Evolutionary conservation across 345 rosid genomes (phyloP).

Genomic region (Lumnitzera littorea): DNA sequence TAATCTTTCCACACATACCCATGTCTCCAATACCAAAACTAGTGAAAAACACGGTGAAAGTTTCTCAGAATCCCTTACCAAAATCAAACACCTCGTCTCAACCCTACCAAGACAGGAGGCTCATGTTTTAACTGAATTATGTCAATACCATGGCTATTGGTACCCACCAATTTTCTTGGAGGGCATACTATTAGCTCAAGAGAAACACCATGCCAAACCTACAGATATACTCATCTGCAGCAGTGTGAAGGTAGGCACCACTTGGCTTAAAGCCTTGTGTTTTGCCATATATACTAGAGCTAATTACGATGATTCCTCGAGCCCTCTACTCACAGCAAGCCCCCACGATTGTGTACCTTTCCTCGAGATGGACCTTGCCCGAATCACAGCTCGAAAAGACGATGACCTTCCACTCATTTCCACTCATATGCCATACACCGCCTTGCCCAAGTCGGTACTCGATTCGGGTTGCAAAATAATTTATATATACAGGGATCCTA

Average conservation of each 20-base stretch:
- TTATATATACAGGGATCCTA: slow-evolving; percentile 1
- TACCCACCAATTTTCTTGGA: neutral
- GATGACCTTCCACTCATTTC: neutral
- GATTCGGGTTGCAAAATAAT: neutral
- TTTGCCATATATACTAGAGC: slow-evolving; percentile 3
- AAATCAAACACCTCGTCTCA: no score
- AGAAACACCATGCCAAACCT: neutral
- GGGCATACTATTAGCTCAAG: neutral
- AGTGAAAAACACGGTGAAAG: no score
- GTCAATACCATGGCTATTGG: slow-evolving; percentile 3
- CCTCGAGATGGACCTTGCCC: neutral
- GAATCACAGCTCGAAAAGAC: neutral
- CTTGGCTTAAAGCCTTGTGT: slow-evolving; percentile 4
- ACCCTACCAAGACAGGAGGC: no score
- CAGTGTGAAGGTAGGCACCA: slow-evolving; percentile 4
- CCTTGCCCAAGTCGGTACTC: no score
- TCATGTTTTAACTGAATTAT: neutral
- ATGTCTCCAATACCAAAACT: no score
- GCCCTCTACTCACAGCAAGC: neutral
- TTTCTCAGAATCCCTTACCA: no score
- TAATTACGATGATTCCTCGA: neutral
- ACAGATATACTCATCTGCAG: slow-evolving; percentile 3
- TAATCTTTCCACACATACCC: no score
- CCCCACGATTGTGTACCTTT: slow-evolving; percentile 4
- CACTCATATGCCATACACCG: no score